Evolutionary conservation across 192 early-diverging fungal genomes (phyloP).

Genomic region (Backusella morwellensis): DNA sequence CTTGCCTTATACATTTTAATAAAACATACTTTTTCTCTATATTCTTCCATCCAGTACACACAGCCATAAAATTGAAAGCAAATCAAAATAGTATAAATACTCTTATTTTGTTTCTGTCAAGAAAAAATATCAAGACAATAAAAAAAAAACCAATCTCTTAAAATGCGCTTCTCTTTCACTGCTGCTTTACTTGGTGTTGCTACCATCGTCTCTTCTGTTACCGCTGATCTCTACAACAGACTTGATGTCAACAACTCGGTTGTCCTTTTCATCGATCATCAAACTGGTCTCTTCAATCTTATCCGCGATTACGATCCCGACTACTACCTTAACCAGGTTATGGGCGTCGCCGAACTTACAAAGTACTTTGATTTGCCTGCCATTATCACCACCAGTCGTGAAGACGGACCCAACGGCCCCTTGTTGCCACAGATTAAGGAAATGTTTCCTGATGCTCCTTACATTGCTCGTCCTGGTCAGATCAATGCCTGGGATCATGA

Average conservation of each 20-base stretch:
- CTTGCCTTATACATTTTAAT: neutral
- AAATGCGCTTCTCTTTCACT: constrained; percentile 10
- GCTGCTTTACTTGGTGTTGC: constrained; percentile 9
- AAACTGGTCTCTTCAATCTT: constrained; percentile 25
- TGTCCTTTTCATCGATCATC: constrained; percentile 35
- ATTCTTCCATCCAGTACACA: neutral
- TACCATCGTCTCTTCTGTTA: neutral
- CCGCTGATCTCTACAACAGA: constrained; percentile 19
- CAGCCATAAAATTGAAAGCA: neutral
- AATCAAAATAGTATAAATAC: neutral
- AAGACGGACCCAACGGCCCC: constrained; percentile 31
- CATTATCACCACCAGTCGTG: constrained; percentile 29
- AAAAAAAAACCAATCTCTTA: neutral
- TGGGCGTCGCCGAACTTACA: constrained; percentile 22
- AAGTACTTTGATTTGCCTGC: constrained; percentile 26
- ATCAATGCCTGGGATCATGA: constrained; percentile 34
- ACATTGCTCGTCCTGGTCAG: constrained; percentile 31
- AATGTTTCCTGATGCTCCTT: constrained; percentile 30
- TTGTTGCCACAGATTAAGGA: constrained; percentile 18
- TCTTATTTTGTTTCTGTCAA: neutral
- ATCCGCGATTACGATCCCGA: constrained; percentile 27
- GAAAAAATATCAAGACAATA: too few relatives aligned
- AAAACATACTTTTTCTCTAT: neutral
- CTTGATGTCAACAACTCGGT: constrained; percentile 24
- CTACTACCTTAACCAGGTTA: constrained; percentile 19